Conservation (phyloP, 2,329 filamentous ascomycete species). For the Aspergillus fumigatiaffinis region DNA sequence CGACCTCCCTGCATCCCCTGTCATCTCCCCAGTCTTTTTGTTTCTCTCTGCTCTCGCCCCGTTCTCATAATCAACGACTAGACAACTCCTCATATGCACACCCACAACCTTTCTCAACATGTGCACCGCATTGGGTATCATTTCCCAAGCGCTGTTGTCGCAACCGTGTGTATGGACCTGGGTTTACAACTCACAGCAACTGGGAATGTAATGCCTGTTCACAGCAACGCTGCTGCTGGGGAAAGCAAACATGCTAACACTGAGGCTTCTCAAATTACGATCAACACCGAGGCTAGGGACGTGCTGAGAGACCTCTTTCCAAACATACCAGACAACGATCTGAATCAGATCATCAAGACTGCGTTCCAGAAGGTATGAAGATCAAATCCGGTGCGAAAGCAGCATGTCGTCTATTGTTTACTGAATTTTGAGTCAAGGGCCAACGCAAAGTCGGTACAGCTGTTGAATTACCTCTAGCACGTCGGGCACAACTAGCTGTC, state of each 20-base stretch:
- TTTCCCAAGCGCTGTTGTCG: slow-evolving; percentile 58
- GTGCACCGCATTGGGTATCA: slow-evolving; percentile 61
- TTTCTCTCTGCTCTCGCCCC: slow-evolving; percentile 10
- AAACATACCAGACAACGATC: slow-evolving; percentile 56
- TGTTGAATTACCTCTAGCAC: slow-evolving; percentile 50
- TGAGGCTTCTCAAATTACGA: slow-evolving; percentile 41
- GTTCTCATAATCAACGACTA: slow-evolving; percentile 23
- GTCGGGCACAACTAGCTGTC: slow-evolving; percentile 58
- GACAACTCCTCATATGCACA: slow-evolving; percentile 49
- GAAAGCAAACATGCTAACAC: slow-evolving; percentile 21
- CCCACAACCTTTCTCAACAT: slow-evolving; percentile 55
- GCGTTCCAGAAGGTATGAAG: slow-evolving; percentile 55
- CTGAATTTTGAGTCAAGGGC: slow-evolving; percentile 39
- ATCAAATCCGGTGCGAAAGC: background rate
- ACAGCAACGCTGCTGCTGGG: slow-evolving; percentile 24
- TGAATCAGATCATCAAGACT: slow-evolving; percentile 56
- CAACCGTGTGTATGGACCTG: slow-evolving; percentile 50
- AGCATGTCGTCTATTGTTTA: slow-evolving; percentile 7
- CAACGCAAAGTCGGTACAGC: slow-evolving; percentile 57
- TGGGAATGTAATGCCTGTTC: slow-evolving; percentile 45
- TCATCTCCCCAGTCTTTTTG: slow-evolving; percentile 1
- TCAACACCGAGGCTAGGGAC: slow-evolving; percentile 55
- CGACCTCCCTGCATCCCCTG: background rate
- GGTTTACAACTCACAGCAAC: slow-evolving; percentile 44
- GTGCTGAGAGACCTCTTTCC: slow-evolving; percentile 61